Base-by-base conservation (phyloP, 495 filamentous ascomycete species). In the Hyaloscypha hepaticicola region DNA sequence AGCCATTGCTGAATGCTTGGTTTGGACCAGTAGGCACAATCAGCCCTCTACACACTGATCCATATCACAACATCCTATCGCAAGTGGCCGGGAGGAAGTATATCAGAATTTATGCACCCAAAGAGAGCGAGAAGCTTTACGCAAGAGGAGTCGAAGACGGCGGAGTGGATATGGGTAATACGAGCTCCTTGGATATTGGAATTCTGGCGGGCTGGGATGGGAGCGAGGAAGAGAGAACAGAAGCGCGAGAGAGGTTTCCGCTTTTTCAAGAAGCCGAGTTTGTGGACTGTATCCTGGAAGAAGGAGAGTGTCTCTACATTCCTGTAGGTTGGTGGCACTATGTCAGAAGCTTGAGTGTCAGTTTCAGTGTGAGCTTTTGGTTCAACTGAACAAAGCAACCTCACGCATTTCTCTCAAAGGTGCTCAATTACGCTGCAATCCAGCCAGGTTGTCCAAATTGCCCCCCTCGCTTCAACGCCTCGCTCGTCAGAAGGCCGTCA, bases 311-410 rank as follows among this genome's bases (percentile, higher is more conserved):
- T 68, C 73, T 99, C 64, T 96, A 96, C 77, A 93, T 99, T 59
- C 95, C 95, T 5, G 80, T 90, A 3, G 95, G 94, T 22, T 99
- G 95, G 95, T 99, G 95, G 95, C 95, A 99, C 80, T 98, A 97
- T 82, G 92, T 99, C 5, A 80, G 89, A 66, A 91, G 91, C 38
- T 71, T 97, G 73, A 90, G 83, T 60, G 88, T 88, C 34, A 96
- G 95, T 66, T 90, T 96, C 67, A 98, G 96, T 72, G 93, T 98
- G 38, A 98, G 92, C 74, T 99, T 96, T 74, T 99, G 95, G 95
- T 99, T 93, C 92, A 89, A 90, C 71, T 91, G 73, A 78, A 12
- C 28, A 45, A 25, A 8, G 7, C n/a, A 33, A 7, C 31, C 6
- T 6, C 31, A 33, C 6, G 7, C 31, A 33, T 12, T 33, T 33